Evolutionary conservation across 257 asterid species (phyloP), one percentile per base, ranked within the genome.

Genomic region (Perilla frutescens): DNA sequence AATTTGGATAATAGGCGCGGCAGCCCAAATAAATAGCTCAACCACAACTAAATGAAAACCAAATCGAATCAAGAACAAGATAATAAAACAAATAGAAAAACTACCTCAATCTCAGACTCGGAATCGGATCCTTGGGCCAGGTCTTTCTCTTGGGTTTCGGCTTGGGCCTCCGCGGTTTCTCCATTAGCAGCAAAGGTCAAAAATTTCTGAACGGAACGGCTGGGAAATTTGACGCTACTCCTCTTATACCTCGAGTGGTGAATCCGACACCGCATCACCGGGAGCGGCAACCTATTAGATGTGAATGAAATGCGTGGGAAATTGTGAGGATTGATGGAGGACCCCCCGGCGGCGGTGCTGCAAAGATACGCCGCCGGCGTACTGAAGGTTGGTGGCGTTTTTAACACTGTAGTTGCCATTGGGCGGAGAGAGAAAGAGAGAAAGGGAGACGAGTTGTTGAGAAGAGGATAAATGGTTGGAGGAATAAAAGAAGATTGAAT

Each of bases 31-130:
- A 41, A 66, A 68, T 49, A 58, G 60, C 62, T 73, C 63, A 60
- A 43, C 74, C 65, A 76, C 49, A 51, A 8, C 20, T 6, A 20
- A 4, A 49, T 43, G 6, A 13, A 45, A 37, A 48, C 5, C 8
- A 55, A 36, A 14, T 1, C 32, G 2, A 7, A 56, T 58, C 32
- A 31, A 47, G 31, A 14, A 50, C 6, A 20, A 43, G 31, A 14
- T 62, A 14, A 36, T 15, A 67, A 47, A 48, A 48, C n/a, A 58
- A 53, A 9, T 0, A 8, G 9, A 13, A 58, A 49, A 70, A 48
- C 20, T 65, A 88, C 89, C 91, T 82, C 87, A 64, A 13, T 60
- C 63, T 82, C 83, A 37, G 82, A 53, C 50, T 83, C 89, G 61
- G 76, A 3, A n/a, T 81, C 79, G 39, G 77, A 62, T 41, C 47